Base-by-base conservation (phyloP, 2,329 filamentous ascomycete species). In the Fusarium zealandicum region DNA sequence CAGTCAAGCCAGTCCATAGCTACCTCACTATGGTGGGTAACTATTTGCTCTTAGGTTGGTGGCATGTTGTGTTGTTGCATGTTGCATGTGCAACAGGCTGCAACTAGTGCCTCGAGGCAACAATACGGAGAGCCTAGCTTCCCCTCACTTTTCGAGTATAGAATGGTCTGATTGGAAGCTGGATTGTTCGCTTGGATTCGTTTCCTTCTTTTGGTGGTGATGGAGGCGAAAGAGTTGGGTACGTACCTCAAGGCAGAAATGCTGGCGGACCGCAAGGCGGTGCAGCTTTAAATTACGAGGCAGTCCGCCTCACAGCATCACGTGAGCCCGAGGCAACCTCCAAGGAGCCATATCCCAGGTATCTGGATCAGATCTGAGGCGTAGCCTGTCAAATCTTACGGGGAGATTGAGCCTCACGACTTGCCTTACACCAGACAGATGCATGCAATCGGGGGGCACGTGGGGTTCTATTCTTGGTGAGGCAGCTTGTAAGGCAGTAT, bases 231-330 rank as follows among this genome's bases (percentile, higher is more conserved):
- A 9, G 36, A 33, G 14, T 22, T 13, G 16, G 27, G 44, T 40
- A 47, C 36, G 44, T 47, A 39, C 36, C 36, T 30, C 49, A 30
- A 47, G 51, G 51, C 51, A 43, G 44, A 53, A 36, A 37, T 18
- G 32, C 12, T 53, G 51, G 51, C 51, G 38, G 32, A 53, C 51
- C 32, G 51, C 44, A 32, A 49, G 51, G 51, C 51, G 27, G 42
- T 14, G 41, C 44, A 37, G 33, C 14, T 18, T 18, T 7, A 17
- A 5, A 36, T 47, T 47, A 32, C 36, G 44, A 47, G 25, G 33
- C 44, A 39, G 13, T 9, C 25, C 43, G 25, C 33, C 16, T 10
- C 33, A 16, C 22, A 12, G 16, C 7, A 18, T 47, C 44, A 47
- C 44, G 44, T 39, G 44, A 18, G 28, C 6, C 9, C 13, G 4